phyloP scores from a whole-genome alignment of 2,329 filamentous ascomycete genomes.

The Lachnellula hyalina region DNA sequence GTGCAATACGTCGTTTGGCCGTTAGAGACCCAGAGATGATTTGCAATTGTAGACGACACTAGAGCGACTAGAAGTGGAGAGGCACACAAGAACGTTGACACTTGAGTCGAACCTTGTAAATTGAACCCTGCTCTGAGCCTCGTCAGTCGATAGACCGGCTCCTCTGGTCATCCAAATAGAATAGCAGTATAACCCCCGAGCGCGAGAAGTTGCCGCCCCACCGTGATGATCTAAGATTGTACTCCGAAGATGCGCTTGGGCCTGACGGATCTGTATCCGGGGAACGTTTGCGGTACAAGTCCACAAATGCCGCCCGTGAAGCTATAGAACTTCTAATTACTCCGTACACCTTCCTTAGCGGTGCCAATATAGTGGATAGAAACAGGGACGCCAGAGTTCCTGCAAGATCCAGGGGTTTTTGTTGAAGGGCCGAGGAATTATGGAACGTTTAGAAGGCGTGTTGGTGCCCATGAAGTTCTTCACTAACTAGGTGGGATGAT shows the following conservation, averaged over 20 bases:
- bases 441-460: background rate
- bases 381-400: background rate
- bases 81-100: conserved; percentile 2
- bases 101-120: conserved; percentile 1
- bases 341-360: background rate
- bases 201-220: background rate
- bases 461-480: background rate
- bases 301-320: background rate
- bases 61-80: conserved; percentile 6
- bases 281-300: background rate
- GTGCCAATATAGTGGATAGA: background rate
- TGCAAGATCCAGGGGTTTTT: background rate
- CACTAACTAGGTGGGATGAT: conserved; percentile 8
- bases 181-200: background rate
- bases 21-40: conserved; percentile 3
- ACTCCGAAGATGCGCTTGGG: conserved; percentile 1
- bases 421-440: background rate
- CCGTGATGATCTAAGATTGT: conserved; percentile 6
- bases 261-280: background rate
- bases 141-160: background rate
- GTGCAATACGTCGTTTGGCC: conserved; percentile 5
- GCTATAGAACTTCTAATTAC: background rate
- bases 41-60: conserved; percentile 10
- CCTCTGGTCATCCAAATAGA: background rate
- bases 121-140: conserved; percentile 7